Evolutionary conservation across 805 yeast genomes (phyloP).

Genomic region (Metschnikowia hibisci): DNA sequence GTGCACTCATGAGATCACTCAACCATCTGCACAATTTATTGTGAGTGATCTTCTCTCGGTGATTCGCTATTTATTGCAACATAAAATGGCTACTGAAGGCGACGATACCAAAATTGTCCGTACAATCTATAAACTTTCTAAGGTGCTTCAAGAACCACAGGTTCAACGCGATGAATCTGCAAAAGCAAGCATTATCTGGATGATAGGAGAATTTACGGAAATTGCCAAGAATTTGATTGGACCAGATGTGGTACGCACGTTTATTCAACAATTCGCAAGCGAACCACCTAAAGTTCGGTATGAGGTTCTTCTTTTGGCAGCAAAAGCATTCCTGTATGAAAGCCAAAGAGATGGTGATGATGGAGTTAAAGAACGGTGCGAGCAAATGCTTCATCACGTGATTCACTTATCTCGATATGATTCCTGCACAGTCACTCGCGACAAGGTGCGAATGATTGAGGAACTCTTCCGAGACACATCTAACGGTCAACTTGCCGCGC

Average conservation of each 20-base stretch:
- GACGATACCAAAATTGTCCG: slow-evolving; percentile 39
- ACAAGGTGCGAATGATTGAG: slow-evolving; percentile 71
- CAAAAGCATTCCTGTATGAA: slow-evolving; percentile 50
- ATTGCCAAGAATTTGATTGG: slow-evolving; percentile 43
- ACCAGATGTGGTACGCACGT: slow-evolving; percentile 68
- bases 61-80: slow-evolving; percentile 67
- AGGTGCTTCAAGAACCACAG: slow-evolving; percentile 7
- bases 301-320: slow-evolving; percentile 68
- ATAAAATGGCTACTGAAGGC: slow-evolving; percentile 24
- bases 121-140: slow-evolving; percentile 49
- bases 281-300: slow-evolving; percentile 60
- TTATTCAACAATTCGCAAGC: slow-evolving; percentile 49
- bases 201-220: slow-evolving; percentile 74
- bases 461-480: slow-evolving; percentile 47
- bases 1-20: slow-evolving; percentile 50
- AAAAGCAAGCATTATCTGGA: slow-evolving; percentile 82
- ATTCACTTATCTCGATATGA: slow-evolving; percentile 72
- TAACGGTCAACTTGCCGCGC: slow-evolving; percentile 57
- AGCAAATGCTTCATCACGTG: slow-evolving; percentile 56
- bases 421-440: slow-evolving; percentile 70
- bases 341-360: slow-evolving; percentile 11
- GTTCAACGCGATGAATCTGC: slow-evolving; percentile 44
- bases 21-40: slow-evolving; percentile 20
- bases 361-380: slow-evolving; percentile 17
- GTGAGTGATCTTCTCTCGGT: slow-evolving; percentile 69